A percentile compares a stretch with the other conserved stretches of the same genome.
Evolutionary conservation across 164 flowering plant species (phyloP).

Genomic region (Chimonanthus praecox): DNA sequence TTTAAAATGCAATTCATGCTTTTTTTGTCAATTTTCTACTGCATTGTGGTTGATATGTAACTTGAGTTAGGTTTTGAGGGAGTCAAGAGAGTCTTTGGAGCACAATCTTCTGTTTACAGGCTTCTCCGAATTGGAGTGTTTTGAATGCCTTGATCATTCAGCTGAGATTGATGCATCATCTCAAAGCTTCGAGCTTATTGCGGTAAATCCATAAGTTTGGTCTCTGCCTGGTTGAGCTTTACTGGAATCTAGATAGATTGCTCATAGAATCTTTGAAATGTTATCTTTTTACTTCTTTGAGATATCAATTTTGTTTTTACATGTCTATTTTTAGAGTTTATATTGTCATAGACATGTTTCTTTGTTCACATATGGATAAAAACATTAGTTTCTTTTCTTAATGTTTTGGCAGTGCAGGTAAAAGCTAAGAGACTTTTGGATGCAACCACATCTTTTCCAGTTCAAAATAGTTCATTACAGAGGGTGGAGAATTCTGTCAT

Average conservation of each 20-base stretch:
- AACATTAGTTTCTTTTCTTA: conserved; percentile 5
- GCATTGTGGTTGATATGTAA: conserved; percentile 3
- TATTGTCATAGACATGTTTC: background rate
- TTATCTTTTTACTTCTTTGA: background rate
- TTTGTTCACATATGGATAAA: background rate
- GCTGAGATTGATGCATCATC: conserved; percentile 18
- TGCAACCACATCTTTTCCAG: conserved; percentile 1
- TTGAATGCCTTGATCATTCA: conserved; percentile 22
- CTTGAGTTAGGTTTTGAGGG: conserved; percentile 14
- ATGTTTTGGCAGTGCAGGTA: conserved; percentile 16
- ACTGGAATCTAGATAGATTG: background rate
- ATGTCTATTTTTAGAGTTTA: background rate
- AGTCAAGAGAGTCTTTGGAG: conserved; percentile 19
- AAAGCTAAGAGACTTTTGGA: conserved; percentile 19
- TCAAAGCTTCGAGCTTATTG: conserved; percentile 24
- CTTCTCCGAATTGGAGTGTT: conserved; percentile 12
- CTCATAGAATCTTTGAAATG: background rate
- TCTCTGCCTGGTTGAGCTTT: background rate
- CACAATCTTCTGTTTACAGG: conserved; percentile 23
- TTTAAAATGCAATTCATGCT: background rate
- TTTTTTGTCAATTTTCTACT: background rate
- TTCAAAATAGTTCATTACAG: conserved; percentile 10
- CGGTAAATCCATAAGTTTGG: conserved; percentile 13
- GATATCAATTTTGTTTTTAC: background rate
- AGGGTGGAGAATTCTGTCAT: conserved; percentile 9